A percentile compares a stretch with the other conserved stretches of the same genome.
These are phyloP conservation scores for Cnidoscolus chayamansa DNA, from an alignment of 441 rosid genomes.

Conservation along the genomic window DNA sequence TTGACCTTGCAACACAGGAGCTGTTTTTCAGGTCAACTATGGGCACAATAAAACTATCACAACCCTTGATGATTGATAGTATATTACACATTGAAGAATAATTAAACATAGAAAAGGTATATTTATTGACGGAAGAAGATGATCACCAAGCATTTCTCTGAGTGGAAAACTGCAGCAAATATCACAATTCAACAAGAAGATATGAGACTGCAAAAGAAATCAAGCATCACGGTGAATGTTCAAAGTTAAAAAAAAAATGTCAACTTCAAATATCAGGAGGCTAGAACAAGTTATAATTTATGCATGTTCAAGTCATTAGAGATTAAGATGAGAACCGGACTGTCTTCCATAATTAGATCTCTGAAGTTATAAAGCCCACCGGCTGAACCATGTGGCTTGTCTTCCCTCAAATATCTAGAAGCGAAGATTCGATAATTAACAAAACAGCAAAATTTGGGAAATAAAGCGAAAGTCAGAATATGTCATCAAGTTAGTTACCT, in stretches of 20 bases:
- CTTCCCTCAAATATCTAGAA: slow-evolving; percentile 79
- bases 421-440: background rate
- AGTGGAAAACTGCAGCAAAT: slow-evolving; percentile 94
- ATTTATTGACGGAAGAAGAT: slow-evolving; percentile 1
- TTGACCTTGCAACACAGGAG: background rate
- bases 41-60: background rate
- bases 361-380: slow-evolving; percentile 87
- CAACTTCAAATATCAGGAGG: background rate
- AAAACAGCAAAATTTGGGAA: slow-evolving; percentile 14
- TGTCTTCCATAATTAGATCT: slow-evolving; percentile 73
- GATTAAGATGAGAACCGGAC: slow-evolving; percentile 44
- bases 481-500: slow-evolving; percentile 38
- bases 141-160: slow-evolving; percentile 68
- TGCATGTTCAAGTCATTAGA: background rate
- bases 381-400: slow-evolving; percentile 91
- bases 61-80: background rate
- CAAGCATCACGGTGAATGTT: background rate
- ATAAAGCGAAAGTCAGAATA: slow-evolving; percentile 12
- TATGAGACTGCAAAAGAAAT: slow-evolving; percentile 50
- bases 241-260: background rate
- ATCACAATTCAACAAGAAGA: slow-evolving; percentile 75
- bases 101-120: slow-evolving; percentile 6
- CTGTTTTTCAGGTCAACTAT: background rate
- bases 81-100: background rate
- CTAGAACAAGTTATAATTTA: background rate